Base-by-base conservation (phyloP, 257 asterid species). In the Nicotiana otophora region DNA sequence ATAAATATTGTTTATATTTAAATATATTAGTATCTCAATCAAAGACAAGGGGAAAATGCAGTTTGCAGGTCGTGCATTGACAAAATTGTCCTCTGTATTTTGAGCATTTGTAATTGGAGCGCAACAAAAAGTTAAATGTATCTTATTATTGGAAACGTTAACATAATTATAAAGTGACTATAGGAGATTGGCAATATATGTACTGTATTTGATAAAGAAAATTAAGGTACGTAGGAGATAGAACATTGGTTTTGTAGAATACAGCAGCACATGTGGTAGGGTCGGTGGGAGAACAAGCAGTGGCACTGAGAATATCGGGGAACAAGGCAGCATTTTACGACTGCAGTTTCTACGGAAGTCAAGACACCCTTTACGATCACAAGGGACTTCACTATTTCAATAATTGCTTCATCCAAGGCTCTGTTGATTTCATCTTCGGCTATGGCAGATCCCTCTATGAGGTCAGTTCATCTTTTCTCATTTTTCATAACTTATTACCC, bases 361-460 rank as follows among this genome's bases (percentile, higher is more conserved):
- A 96, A 85, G 99, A 96, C 58, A 96, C 98, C 39, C 81, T 96
- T 3, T 89, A 90, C 39, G 99, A 96, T 76, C 87, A 89, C 33
- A 82, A 55, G 20, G 98, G 98, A 8, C 83, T 70, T 55, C 99
- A 94, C 84, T 86, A 94, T 19, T 92, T 69, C 84, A 96, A 96
- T 58, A 97, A 94, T 67, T 92, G 96, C 78, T 92, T 91, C 51
- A 84, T 96, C 26, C 97, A 96, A 83, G 99, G 98, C 78, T 94
- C 98, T 0, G 91, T 91, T 0, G 98, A 96, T 89, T 94, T 93
- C 88, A 86, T 96, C 30, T 96, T 89, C 65, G 99, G 99, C 51
- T 82, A 87, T 42, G 99, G 93, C 34, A 88, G 84, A 82, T 87
- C 95, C 26, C 36, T 93, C 39, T 91, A 88, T 80, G 60, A 93